Evolutionary conservation across 176 grass and related monocot genomes (phyloP).

Genomic region (Raddia distichophylla): DNA sequence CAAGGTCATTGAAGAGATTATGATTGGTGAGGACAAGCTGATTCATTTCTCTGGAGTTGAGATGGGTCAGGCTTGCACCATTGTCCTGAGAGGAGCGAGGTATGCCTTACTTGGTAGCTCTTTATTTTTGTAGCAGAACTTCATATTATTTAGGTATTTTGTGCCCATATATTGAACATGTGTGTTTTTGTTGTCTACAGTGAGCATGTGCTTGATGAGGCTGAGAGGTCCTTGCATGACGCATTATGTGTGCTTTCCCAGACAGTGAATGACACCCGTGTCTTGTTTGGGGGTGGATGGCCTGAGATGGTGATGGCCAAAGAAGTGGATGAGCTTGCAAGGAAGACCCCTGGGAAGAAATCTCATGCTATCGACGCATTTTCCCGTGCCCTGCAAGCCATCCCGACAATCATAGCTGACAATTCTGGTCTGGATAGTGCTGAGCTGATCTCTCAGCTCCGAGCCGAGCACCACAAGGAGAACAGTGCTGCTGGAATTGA

Average conservation of each 20-base stretch:
- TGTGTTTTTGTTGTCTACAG: conserved; percentile 45
- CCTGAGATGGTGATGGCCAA: conserved; percentile 95
- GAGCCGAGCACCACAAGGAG: conserved; percentile 95
- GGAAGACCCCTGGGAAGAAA: conserved; percentile 89
- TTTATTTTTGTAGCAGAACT: background rate
- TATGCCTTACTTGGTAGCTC: conserved; percentile 29
- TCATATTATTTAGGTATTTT: background rate
- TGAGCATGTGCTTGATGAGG: conserved; percentile 89
- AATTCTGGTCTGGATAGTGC: conserved; percentile 89
- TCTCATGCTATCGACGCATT: conserved; percentile 91
- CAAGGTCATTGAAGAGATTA: conserved; percentile 97
- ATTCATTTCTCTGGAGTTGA: conserved; percentile 87
- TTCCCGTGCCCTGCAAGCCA: conserved; percentile 79
- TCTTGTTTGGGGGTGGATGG: conserved; percentile 92
- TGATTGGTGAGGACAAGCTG: conserved; percentile 94
- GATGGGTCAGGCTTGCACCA: conserved; percentile 95
- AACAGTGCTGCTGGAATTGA: conserved; percentile 71
- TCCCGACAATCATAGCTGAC: conserved; percentile 85
- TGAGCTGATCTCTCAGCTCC: conserved; percentile 93
- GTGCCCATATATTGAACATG: background rate
- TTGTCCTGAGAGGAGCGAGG: conserved; percentile 93
- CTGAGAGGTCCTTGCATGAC: conserved; percentile 94
- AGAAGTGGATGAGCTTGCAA: conserved; percentile 84
- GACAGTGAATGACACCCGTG: conserved; percentile 86
- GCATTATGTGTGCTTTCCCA: conserved; percentile 89